Base-by-base conservation (phyloP, 1,139 yeast genomes). In the Blastobotrys serpentis region DNA sequence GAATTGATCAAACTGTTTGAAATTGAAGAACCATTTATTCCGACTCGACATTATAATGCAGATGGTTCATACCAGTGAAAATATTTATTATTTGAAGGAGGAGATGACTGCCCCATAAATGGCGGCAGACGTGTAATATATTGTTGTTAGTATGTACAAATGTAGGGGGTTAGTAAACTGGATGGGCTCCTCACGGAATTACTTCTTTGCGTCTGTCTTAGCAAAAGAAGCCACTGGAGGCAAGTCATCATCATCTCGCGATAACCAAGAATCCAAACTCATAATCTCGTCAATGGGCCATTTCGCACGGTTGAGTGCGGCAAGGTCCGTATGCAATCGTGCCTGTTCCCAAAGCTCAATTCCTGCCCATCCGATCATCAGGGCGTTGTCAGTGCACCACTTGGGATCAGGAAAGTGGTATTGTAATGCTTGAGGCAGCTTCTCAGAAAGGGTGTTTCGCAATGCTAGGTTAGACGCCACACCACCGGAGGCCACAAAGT, bases 291-390 rank as follows among this genome's bases (percentile, higher is more conserved):
- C 56, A 2, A 65, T 63, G 1, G 95, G 90, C 96, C 96, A 87
- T 65, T 79, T 85, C 41, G 88, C 71, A 1, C 79, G 69, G 1
- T 94, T 90, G 8, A 74, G 61, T 4, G 82, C 76, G 13, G 69
- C 70, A 38, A 84, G 62, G 25, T 75, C 77, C 0, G 87, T 77
- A 16, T 73, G 72, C 23, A 75, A 50, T 4, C 66, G 64, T 2
- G 48, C 52, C 19, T 47, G 34, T 62, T 89, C 96, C 62, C 72
- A 84, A 13, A 89, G 71, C 62, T 90, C 96, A 10, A 90, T 86
- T 0, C 97, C 98, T 0, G 98, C 96, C 80, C 95, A 86, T 0
- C 97, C 98, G 48, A 92, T 92, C 99, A 92, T 92, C 1, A 89
- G 78, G 0, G 98, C 96, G 66, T 92, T 94, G 62, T 92, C 98